A percentile compares a stretch with the other conserved stretches of the same genome.
Evolutionary conservation across 2,329 filamentous ascomycete species (phyloP).

Genomic region (Penicillium sp.): DNA sequence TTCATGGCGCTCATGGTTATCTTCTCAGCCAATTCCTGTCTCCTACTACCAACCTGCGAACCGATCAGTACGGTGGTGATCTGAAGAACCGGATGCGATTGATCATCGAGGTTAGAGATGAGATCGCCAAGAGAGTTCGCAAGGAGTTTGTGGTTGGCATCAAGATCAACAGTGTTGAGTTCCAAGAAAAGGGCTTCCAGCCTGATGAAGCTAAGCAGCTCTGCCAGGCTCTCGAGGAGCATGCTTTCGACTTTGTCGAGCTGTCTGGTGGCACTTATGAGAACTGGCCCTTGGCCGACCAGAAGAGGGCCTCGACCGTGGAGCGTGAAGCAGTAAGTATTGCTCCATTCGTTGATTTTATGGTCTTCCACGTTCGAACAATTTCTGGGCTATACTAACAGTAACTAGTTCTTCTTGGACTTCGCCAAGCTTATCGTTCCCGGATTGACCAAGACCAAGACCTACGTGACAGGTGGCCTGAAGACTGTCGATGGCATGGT

Average conservation of each 20-base stretch:
- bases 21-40: conserved; percentile 55
- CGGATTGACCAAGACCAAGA: conserved; percentile 45
- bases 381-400: background rate
- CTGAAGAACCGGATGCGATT: conserved; percentile 63
- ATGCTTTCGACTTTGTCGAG: conserved; percentile 50
- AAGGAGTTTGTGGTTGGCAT: conserved; percentile 40
- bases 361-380: no score
- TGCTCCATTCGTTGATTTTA: background rate
- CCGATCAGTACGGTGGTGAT: conserved; percentile 61
- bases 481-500: conserved; percentile 10
- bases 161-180: background rate
- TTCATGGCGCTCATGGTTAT: conserved; percentile 42
- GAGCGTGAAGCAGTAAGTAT: conserved; percentile 46
- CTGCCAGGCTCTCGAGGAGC: conserved; percentile 29
- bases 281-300: conserved; percentile 45
- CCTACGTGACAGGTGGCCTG: conserved; percentile 9
- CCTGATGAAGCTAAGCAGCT: conserved; percentile 24
- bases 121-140: conserved; percentile 40
- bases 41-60: conserved; percentile 52
- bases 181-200: background rate
- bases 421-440: conserved; percentile 54
- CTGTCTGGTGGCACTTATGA: conserved; percentile 59
- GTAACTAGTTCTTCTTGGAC: conserved; percentile 52
- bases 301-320: conserved; percentile 50
- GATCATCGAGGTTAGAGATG: conserved; percentile 43